phyloP scores from a whole-genome alignment of 2,329 filamentous ascomycete species.

The Colletotrichum siamense region DNA sequence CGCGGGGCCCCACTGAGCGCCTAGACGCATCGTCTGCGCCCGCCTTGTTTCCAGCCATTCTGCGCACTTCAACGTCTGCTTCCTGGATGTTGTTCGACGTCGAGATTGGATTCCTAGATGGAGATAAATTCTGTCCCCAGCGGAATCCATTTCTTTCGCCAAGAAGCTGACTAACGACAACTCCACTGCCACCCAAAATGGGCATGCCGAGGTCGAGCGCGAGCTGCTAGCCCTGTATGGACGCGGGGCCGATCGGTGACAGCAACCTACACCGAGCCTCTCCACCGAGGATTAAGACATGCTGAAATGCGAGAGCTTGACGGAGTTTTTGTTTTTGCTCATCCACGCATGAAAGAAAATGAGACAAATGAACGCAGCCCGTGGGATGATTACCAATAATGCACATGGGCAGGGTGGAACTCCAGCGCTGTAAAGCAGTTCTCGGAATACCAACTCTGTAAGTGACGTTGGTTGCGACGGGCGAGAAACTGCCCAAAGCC shows the following conservation, averaged over 20 bases:
- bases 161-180: neutral
- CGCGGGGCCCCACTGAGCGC: neutral
- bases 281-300: neutral
- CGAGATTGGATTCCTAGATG: neutral
- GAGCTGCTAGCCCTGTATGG: neutral
- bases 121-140: neutral
- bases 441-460: neutral
- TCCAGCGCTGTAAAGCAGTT: neutral
- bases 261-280: neutral
- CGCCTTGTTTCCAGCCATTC: neutral
- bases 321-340: neutral
- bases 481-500: neutral
- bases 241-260: neutral
- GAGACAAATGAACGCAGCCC: neutral
- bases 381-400: neutral
- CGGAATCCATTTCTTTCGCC: neutral
- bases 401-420: no score
- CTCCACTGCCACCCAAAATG: neutral
- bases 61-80: neutral
- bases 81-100: neutral
- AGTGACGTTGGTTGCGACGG: neutral
- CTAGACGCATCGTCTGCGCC: neutral
- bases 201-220: neutral
- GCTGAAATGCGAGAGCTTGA: neutral
- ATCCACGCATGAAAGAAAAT: neutral